Percentiles rank a stretch among this genome's conserved stretches.
Evolutionary conservation across 176 grass and related monocot species (phyloP).

Genomic region (Raddia distichophylla): DNA sequence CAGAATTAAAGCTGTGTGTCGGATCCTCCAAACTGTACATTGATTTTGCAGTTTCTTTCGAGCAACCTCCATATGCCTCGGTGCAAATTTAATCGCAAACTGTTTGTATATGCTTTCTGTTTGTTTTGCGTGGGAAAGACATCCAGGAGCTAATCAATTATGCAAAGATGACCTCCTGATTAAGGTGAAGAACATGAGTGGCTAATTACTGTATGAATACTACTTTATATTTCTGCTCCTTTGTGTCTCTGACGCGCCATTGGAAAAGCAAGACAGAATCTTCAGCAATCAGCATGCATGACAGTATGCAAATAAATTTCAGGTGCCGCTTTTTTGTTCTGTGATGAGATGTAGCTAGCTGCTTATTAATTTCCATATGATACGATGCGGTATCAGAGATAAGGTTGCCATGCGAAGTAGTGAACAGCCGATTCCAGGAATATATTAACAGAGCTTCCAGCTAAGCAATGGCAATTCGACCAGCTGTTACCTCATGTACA

Average conservation of each 20-base stretch:
- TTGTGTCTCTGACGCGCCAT: background rate
- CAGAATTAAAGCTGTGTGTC: slow-evolving; percentile 18
- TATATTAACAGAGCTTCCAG: background rate
- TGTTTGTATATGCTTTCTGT: background rate
- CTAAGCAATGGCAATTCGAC: background rate
- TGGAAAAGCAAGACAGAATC: slow-evolving; percentile 25
- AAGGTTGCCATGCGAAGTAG: background rate
- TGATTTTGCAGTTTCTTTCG: background rate
- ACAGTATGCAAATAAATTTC: slow-evolving; percentile 8
- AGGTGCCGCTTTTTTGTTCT: slow-evolving; percentile 21
- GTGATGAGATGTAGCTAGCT: slow-evolving; percentile 11
- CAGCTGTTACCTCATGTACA: too few relatives aligned
- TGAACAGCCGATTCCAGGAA: background rate
- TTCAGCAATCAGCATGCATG: slow-evolving; percentile 29
- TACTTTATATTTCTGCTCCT: background rate
- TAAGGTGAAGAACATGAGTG: background rate
- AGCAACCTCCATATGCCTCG: background rate
- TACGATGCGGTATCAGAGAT: background rate
- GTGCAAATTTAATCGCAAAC: slow-evolving; percentile 3
- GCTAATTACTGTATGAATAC: background rate
- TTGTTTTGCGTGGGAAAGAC: background rate
- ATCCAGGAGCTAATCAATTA: background rate
- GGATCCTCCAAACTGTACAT: slow-evolving; percentile 8
- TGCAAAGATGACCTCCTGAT: background rate
- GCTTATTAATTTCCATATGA: slow-evolving; percentile 1